Base-by-base conservation (phyloP, 1,284 basidiomycete genomes). In the Austropuccinia psidii region DNA sequence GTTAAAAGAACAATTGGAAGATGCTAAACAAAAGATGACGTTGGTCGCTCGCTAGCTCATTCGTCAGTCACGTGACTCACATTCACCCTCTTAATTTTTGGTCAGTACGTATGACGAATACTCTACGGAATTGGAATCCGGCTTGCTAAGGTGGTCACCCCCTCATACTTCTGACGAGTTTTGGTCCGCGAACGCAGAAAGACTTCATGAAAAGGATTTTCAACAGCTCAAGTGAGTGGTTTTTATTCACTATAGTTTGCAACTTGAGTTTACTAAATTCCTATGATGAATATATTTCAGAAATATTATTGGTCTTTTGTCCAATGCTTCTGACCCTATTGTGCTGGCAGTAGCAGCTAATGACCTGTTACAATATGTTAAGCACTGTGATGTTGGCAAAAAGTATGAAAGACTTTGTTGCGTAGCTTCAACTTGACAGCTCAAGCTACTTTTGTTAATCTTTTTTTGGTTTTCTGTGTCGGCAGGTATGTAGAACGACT, bases 111-210 rank as follows among this genome's bases (percentile, higher is more conserved):
- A 90, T 80, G 96, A 98, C 80, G 93, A 97, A 82, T 98, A 98
- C 80, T 87, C 86, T 7, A 93, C 92, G 0, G 95, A 98, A 81
- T 83, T 98, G 21, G 84, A 87, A 33, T 92, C 90, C 0, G 94
- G 94, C 1, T 91, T 93, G 80, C 83, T 98, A 15, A 90, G 91
- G 4, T 98, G 93, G 91, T 89, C 92, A 6, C 94, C 95, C 5
- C 90, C 93, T 21, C 96, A 98, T 80, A 90, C 93, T 79, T 91
- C 90, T 7, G 95, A 98, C 74, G 88, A 93, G 65, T 99, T 99
- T 82, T 98, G 95, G 95, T 91, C 90, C 79, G 92, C 95, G 83
- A 98, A 98, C 79, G 92, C 90, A 0, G 82, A 82, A 6, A 91
- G 88, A 79, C 82, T 97, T 1, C 60, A 70, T 50, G 68, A 60